Conservation (phyloP, 2,329 filamentous ascomycete genomes). For the Zasmidium citrigriseum region DNA sequence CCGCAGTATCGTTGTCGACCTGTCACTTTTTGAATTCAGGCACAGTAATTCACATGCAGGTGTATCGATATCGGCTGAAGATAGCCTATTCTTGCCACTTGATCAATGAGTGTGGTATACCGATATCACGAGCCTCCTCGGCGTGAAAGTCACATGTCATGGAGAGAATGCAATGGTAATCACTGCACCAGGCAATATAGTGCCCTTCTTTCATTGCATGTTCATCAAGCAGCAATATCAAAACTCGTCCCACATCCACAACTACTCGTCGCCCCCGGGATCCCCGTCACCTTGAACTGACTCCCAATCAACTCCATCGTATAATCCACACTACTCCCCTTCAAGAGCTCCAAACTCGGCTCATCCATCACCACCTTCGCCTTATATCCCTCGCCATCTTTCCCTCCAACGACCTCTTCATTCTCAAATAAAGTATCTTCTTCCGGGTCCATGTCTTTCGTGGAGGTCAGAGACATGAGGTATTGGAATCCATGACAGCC, state of each 20-base stretch:
- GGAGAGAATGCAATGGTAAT: no score
- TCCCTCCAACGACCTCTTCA: slow-evolving; percentile 36
- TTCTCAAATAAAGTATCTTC: slow-evolving; percentile 90
- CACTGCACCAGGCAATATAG: no score
- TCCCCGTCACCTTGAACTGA: slow-evolving; percentile 96
- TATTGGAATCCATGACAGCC: slow-evolving; percentile 99
- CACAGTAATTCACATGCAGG: no score
- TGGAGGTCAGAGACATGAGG: slow-evolving; percentile 77
- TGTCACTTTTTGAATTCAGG: no score
- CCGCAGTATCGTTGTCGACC: no score
- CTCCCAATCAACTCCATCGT: slow-evolving; percentile 92
- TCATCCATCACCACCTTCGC: slow-evolving; percentile 90
- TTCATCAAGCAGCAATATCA: slow-evolving; percentile 65
- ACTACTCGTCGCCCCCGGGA: slow-evolving; percentile 86
- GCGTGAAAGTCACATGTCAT: no score
- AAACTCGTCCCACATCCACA: slow-evolving; percentile 98
- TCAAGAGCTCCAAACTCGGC: slow-evolving; percentile 81
- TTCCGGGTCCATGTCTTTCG: slow-evolving; percentile 60
- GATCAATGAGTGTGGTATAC: no score
- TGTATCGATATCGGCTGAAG: neutral
- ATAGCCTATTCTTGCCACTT: no score
- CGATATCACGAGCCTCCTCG: no score
- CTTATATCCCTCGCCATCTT: slow-evolving; percentile 46
- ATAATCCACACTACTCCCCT: slow-evolving; percentile 93
- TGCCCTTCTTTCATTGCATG: neutral